Evolutionary conservation across 129 eudicot genomes (phyloP).

Genomic region (Sambucus nigra): DNA sequence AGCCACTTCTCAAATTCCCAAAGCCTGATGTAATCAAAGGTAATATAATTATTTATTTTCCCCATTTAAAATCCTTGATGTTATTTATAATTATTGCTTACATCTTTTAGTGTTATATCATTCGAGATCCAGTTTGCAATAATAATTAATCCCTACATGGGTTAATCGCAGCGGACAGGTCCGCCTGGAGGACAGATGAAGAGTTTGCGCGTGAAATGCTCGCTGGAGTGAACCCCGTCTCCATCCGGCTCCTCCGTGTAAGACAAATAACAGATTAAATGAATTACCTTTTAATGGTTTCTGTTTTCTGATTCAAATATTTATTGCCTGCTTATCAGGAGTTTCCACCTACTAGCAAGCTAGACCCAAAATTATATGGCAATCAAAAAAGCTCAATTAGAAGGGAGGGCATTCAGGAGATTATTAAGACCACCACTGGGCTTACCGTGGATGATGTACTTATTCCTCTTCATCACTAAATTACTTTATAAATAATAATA

Average conservation of each 20-base stretch:
- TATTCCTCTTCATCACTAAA: too few relatives aligned
- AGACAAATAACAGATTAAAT: too few relatives aligned
- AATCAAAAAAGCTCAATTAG: conserved; percentile 15
- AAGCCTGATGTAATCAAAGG: conserved; percentile 76
- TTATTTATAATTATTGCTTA: neutral
- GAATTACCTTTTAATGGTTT: neutral
- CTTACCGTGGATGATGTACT: conserved; percentile 5
- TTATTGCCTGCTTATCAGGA: neutral
- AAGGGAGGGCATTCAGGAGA: conserved; percentile 10
- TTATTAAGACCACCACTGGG: conserved; percentile 16
- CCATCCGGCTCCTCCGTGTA: conserved; percentile 40
- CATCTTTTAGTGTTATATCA: too few relatives aligned
- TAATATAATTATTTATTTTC: conserved; percentile 11
- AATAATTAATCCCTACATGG: neutral
- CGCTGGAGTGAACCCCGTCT: conserved; percentile 52
- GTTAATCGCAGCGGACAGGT: conserved; percentile 21
- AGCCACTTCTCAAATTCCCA: conserved; percentile 47
- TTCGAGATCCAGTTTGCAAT: too few relatives aligned
- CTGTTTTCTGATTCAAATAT: neutral
- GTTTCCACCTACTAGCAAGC: conserved; percentile 15
- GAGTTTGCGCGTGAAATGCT: conserved; percentile 61
- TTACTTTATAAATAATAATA: too few relatives aligned
- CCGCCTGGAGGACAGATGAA: conserved; percentile 49
- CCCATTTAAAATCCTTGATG: neutral
- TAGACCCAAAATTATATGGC: conserved; percentile 8